Evolutionary conservation across 805 yeast species (phyloP).

Genomic region (Cyberlindnera suaveolens): DNA sequence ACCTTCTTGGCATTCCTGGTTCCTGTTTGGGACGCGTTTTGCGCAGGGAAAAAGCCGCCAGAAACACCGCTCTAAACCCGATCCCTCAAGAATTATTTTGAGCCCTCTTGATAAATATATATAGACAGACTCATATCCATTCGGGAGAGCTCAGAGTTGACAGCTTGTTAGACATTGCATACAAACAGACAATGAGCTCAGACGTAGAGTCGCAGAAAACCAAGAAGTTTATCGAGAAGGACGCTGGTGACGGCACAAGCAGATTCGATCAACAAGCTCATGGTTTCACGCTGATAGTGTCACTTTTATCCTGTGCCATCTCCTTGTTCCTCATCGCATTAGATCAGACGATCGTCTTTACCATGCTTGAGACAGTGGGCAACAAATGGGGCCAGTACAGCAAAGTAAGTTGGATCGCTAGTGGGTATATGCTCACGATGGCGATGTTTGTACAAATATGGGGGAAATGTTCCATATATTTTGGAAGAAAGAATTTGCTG

Average conservation of each 20-base stretch:
- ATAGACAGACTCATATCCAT: too few species aligned
- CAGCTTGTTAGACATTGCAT: too few species aligned
- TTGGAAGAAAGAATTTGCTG: constrained; percentile 42
- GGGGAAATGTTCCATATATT: constrained; percentile 50
- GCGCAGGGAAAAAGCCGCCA: too few species aligned
- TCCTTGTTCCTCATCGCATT: constrained; percentile 37
- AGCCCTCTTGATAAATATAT: too few species aligned
- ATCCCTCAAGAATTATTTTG: too few species aligned
- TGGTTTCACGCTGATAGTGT: constrained; percentile 9
- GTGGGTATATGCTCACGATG: constrained; percentile 49
- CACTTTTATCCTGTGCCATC: constrained; percentile 17
- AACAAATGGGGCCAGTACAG: constrained; percentile 43
- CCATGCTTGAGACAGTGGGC: constrained; percentile 45
- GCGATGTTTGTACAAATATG: constrained; percentile 50
- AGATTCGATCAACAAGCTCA: constrained; percentile 12
- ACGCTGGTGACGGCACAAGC: constrained; percentile 22
- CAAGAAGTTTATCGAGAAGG: constrained; percentile 13
- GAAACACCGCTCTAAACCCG: too few species aligned
- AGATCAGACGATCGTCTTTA: constrained; percentile 52
- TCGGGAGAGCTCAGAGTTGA: too few species aligned
- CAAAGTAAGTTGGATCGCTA: constrained; percentile 52
- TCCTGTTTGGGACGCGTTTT: too few species aligned
- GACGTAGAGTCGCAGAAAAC: too few species aligned
- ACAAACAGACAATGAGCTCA: too few species aligned
- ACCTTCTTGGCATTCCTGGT: too few species aligned